Conservation (phyloP, 75 land plant species). For the Chamaecyparis obtusa region DNA sequence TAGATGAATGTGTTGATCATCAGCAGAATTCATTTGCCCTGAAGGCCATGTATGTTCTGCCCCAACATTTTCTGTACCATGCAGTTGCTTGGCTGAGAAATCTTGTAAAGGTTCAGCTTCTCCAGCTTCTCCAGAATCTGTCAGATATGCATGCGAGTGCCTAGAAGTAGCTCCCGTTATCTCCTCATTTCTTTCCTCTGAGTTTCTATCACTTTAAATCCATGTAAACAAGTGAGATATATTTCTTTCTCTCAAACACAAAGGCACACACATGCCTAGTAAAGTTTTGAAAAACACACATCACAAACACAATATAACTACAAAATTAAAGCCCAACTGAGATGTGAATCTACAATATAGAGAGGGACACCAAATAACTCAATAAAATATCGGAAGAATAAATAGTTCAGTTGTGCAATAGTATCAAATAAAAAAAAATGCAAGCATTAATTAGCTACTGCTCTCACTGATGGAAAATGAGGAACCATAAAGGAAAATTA, state of each 20-base stretch:
- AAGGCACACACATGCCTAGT: background rate
- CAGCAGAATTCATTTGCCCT: background rate
- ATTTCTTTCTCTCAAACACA: background rate
- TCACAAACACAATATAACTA: background rate
- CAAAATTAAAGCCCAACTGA: background rate
- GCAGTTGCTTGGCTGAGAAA: background rate
- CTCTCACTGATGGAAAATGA: background rate
- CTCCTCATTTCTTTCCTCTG: background rate
- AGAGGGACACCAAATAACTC: background rate
- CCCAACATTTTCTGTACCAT: background rate
- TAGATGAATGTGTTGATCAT: slow-evolving; percentile 9
- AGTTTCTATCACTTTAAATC: slow-evolving; percentile 3
- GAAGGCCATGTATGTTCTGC: slow-evolving; percentile 6
- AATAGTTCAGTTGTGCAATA: background rate
- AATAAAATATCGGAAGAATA: background rate
- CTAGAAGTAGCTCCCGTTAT: background rate
- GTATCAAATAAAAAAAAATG: background rate
- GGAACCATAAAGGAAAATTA: background rate
- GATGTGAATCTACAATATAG: background rate
- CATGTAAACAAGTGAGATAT: background rate
- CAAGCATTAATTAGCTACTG: background rate
- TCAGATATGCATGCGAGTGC: background rate
- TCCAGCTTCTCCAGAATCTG: slow-evolving; percentile 11
- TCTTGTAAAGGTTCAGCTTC: background rate
- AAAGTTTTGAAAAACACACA: background rate